Base-by-base conservation (phyloP, 2,329 filamentous ascomycete genomes). In the Aschersonia sp. region DNA sequence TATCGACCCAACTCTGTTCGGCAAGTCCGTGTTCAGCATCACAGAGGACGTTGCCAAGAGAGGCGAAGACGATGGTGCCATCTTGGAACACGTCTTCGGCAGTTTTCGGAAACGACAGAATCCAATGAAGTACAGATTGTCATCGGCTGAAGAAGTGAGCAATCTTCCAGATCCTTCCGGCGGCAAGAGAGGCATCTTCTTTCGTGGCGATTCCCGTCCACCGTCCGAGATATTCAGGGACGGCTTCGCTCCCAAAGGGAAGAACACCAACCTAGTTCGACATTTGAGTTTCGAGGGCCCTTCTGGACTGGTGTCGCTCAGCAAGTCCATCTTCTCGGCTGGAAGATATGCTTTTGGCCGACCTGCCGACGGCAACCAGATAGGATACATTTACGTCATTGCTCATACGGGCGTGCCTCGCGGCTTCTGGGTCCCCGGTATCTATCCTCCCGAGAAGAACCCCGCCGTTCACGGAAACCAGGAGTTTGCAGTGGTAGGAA, bases 361-460 rank as follows among this genome's bases (percentile, higher is more conserved):
- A 22, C 12, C n/a, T 9, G 30, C n/a, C 4, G 11, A 40, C 32
- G n/a, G 22, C 29, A 22, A 14, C 1, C 1, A 12, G 2, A 47
- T 22, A 10, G 51, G 49, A 4, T 48, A 51, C 32, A 11, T 52
- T 6, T 52, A 51, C 37, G 45, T 49, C 11, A 29, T 52, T 6
- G 42, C 42, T 6, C 12, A 40, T 4, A 8, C 42, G 7, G 35
- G 43, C n/a, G n/a, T 51, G 5, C 49, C 49, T 1, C 14, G 46
- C 5, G 51, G 51, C 9, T 51, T 47, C 47, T 51, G 47, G 45
- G 44, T 52, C 8, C 51, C 51, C 4, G 51, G 39, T 2, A 14
- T 50, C 5, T 50, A 6, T 7, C 9, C 22, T 11, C 43, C 43
- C 8, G 30, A 33, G 31, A 42, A 46, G 29, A 30, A 42, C 12